Evolutionary conservation across 306 rosid species (phyloP).

Genomic region (Dryas drummondii): DNA sequence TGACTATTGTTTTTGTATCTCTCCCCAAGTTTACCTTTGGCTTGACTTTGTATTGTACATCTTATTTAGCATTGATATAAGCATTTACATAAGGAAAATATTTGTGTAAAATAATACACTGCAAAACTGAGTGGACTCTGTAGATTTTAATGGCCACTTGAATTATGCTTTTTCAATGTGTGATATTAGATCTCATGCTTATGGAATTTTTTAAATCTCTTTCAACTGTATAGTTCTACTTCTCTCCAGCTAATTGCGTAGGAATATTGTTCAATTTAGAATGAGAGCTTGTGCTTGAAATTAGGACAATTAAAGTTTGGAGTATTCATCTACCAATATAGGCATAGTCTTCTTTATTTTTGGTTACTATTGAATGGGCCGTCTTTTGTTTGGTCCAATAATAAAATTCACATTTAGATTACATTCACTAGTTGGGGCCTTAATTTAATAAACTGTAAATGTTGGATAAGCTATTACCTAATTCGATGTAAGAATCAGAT

Average conservation of each 20-base stretch:
- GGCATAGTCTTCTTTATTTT: not conserved
- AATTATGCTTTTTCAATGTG: not conserved
- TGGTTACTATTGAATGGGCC: not conserved
- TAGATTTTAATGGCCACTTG: not conserved
- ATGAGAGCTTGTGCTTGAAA: too few species aligned
- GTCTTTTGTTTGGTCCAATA: not conserved
- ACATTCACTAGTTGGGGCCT: not conserved
- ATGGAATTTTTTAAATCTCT: not conserved
- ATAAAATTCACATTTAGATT: not conserved
- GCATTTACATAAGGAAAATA: not conserved
- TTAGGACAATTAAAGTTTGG: too few species aligned
- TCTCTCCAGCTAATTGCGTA: too few species aligned
- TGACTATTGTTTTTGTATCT: slow-evolving; percentile 21
- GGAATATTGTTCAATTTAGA: too few species aligned
- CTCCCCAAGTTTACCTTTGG: not conserved
- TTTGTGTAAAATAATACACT: not conserved
- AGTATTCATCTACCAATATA: not conserved
- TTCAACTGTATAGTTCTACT: too few species aligned
- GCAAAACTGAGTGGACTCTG: not conserved
- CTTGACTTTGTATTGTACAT: not conserved
- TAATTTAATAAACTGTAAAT: not conserved
- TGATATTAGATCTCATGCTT: not conserved
- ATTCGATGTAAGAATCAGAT: not conserved
- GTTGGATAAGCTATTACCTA: not conserved
- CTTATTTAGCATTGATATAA: not conserved